Base-by-base conservation (phyloP, 116 monocot species). In the Dioscorea cayenensis region DNA sequence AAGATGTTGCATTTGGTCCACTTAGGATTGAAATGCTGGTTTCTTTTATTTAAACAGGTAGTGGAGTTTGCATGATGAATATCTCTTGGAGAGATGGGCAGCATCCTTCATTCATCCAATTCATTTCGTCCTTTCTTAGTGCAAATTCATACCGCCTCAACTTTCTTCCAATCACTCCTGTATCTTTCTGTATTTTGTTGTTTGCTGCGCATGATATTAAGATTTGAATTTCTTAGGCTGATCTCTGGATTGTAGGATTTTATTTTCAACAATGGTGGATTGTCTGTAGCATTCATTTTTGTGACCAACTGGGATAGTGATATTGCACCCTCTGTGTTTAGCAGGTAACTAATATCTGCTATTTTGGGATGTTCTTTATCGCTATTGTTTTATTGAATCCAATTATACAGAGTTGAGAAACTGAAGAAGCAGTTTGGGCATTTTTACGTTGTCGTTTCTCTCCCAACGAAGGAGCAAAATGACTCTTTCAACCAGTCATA, bases 221-320 rank as follows among this genome's bases (percentile, higher is more conserved):
- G 38, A 21, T 16, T 73, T 49, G 9, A 18, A 70, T 52, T 74
- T 12, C 20, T 65, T 14, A 64, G 18, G 38, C 36, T 75, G 19
- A 62, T 49, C 13, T 2, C 36, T 61, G 60, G 5, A 6, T 74
- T 75, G 38, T 61, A 96, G 95, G 95, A 96, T 68, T 92, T 96
- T 71, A 92, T 96, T 28, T 85, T 96, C 88, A 96, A 96, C 77
- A 92, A 90, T 66, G 95, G 92, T 0, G 95, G 92, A 29, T 3
- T 84, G 59, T 92, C 92, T 2, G 90, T 96, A 1, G 95, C 95
- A 18, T 96, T 96, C 60, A 28, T 90, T 69, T 96, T 96, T 74
- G 84, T 86, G 17, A 88, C 87, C 43, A 80, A 49, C 60, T 96
- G 95, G 95, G 72, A 87, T 23, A 69, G 68, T 48, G 72, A 80